Percentiles rank a stretch among this genome's conserved stretches.
Conservation (phyloP, 2,329 filamentous ascomycete genomes). For the Sporothrix curviconia region DNA sequence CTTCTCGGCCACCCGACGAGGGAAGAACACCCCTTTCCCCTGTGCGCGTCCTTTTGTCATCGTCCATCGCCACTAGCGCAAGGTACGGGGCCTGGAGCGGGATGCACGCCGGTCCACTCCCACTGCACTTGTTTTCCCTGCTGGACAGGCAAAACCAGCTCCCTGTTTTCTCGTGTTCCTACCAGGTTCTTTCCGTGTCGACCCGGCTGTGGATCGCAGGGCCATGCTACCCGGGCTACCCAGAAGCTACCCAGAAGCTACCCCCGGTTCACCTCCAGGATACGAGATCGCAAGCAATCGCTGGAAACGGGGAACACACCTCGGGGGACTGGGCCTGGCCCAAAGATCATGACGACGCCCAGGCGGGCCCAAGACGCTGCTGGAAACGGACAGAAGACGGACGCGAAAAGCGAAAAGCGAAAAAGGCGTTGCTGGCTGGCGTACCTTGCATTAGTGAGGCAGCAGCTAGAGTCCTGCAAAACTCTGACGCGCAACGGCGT, state of each 20-base stretch:
- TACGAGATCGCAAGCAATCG: conserved; percentile 1
- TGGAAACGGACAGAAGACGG: too few relatives aligned
- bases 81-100: conserved; percentile 14
- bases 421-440: not conserved
- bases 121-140: too few relatives aligned
- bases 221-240: not conserved
- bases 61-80: conserved; percentile 19
- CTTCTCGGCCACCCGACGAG: too few relatives aligned
- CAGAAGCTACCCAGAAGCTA: too few relatives aligned
- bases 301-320: not conserved
- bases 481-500: not conserved
- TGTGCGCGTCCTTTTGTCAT: not conserved
- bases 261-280: not conserved
- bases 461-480: too few relatives aligned
- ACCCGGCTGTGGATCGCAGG: not conserved
- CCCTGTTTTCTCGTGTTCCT: conserved; percentile 1
- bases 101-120: conserved; percentile 4
- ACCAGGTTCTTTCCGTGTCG: not conserved
- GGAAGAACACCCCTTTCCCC: not conserved
- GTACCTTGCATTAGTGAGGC: not conserved
- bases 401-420: not conserved
- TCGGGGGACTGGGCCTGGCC: not conserved
- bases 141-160: not conserved
- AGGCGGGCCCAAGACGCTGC: not conserved
- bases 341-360: not conserved